Evolutionary conservation across 352 stramenopile genomes (phyloP).

Genomic region (Pythium guiyangense): DNA sequence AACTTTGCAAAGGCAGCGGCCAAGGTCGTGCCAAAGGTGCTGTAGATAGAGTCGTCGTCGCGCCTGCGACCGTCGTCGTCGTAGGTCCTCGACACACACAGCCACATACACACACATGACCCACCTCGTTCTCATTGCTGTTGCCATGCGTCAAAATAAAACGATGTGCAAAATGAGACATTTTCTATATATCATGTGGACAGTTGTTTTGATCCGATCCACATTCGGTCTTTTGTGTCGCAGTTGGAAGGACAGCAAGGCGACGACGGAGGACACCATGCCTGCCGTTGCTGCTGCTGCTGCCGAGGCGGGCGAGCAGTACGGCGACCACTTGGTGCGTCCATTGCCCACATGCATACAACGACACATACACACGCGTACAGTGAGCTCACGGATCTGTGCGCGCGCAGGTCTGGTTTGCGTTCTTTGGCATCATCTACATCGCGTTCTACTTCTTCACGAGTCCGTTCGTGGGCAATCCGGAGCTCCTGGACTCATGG

Average conservation of each 20-base stretch:
- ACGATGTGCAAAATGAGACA: too few species aligned
- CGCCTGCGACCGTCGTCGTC: too few species aligned
- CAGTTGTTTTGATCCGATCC: background rate
- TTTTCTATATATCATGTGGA: background rate
- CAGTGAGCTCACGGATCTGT: background rate
- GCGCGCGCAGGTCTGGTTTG: conserved; percentile 68
- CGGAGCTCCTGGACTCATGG: conserved; percentile 80
- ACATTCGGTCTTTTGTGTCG: background rate
- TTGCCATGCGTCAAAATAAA: too few species aligned
- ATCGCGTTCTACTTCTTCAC: conserved; percentile 89
- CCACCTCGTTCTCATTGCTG: background rate
- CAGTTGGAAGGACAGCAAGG: background rate
- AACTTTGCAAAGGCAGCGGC: conserved; percentile 70
- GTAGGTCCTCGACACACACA: background rate
- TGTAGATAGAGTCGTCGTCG: conserved; percentile 9
- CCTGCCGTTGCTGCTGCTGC: background rate
- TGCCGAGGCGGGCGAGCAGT: conserved; percentile 1
- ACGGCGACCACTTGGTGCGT: conserved; percentile 14
- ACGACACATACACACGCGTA: background rate
- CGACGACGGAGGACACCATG: background rate
- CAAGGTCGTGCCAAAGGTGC: conserved; percentile 33
- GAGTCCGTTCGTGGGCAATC: conserved; percentile 82
- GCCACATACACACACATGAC: background rate
- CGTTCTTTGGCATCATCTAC: conserved; percentile 75
- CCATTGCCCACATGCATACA: background rate